Percentiles rank a stretch among this genome's conserved stretches.
Evolutionary conservation across 345 rosid species (phyloP).

Genomic region (Lepidium didymum): DNA sequence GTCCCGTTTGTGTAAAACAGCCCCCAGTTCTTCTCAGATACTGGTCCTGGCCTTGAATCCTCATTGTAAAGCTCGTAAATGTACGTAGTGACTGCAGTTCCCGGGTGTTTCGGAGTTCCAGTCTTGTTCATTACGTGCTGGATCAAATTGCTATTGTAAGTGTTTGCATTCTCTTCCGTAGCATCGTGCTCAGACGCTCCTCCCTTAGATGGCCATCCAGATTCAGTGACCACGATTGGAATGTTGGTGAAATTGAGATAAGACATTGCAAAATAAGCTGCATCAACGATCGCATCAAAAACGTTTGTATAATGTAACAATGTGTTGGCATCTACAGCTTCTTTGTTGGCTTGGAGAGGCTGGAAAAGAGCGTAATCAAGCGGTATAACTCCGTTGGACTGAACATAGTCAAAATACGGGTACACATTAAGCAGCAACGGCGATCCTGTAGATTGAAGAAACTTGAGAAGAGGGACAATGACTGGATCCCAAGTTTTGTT

Average conservation of each 20-base stretch:
- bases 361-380: slow-evolving; percentile 91
- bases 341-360: slow-evolving; percentile 85
- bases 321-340: slow-evolving; percentile 95
- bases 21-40: slow-evolving; percentile 95
- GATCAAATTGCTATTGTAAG: slow-evolving; percentile 88
- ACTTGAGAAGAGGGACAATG: slow-evolving; percentile 84
- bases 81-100: slow-evolving; percentile 64
- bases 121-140: slow-evolving; percentile 81
- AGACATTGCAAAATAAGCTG: slow-evolving; percentile 86
- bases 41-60: slow-evolving; percentile 59
- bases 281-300: slow-evolving; percentile 89
- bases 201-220: slow-evolving; percentile 99
- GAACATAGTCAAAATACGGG: slow-evolving; percentile 82
- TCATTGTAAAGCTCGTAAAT: slow-evolving; percentile 96
- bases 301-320: slow-evolving; percentile 90
- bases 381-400: slow-evolving; percentile 65
- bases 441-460: slow-evolving; percentile 72
- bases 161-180: slow-evolving; percentile 73
- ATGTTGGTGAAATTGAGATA: slow-evolving; percentile 78
- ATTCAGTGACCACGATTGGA: slow-evolving; percentile 70
- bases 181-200: slow-evolving; percentile 69
- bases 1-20: slow-evolving; percentile 62
- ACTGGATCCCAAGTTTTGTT: slow-evolving; percentile 85
- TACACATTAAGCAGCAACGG: slow-evolving; percentile 86
- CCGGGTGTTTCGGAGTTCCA: slow-evolving; percentile 91